Evolutionary conservation across 2,329 filamentous ascomycete species (phyloP), one percentile per base, ranked within the genome.

Genomic region (Penicillium janthinellum): DNA sequence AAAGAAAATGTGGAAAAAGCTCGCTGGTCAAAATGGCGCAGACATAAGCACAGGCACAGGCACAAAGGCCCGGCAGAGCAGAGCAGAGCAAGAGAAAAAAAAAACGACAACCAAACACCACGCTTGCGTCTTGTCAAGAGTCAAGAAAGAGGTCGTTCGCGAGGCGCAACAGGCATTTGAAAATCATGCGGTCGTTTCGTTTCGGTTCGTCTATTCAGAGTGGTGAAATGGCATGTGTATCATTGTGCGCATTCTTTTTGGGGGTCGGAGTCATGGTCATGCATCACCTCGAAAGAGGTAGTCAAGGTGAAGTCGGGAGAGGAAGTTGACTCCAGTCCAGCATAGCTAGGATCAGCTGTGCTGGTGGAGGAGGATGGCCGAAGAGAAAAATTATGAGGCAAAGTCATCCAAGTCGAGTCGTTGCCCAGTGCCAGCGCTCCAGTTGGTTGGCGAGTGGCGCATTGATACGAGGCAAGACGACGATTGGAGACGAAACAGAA

Each of bases 141-240:
- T 52, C 35, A 39, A 37, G 49, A 39, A 28, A 57, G 50, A 62
- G 62, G 65, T 62, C 63, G 54, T 67, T 62, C 51, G 38, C 42
- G 25, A 22, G 51, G 64, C 38, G 56, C 56, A 51, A 52, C 20
- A 31, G 61, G 60, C 59, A 66, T 58, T 51, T 56, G 65, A 58
- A 61, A 61, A 62, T 64, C 63, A 66, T 59, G 65, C 60, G 51
- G 58, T 69, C 67, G 56, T 69, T 67, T 67, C 66, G 62, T 68
- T 62, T 66, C 64, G 62, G 67, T 67, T 69, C 67, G 62, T 69
- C 67, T 67, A 67, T 69, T 59, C 59, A 47, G 22, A 17, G 42
- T 25, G 38, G 42, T 42, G 56, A 42, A 41, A 52, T 62, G 56
- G 65, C 64, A 58, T 67, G 62, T 67, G 61, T 65, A 67, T 67